Evolutionary conservation across 257 asterid genomes (phyloP).

Genomic region (Solanum chilense): DNA sequence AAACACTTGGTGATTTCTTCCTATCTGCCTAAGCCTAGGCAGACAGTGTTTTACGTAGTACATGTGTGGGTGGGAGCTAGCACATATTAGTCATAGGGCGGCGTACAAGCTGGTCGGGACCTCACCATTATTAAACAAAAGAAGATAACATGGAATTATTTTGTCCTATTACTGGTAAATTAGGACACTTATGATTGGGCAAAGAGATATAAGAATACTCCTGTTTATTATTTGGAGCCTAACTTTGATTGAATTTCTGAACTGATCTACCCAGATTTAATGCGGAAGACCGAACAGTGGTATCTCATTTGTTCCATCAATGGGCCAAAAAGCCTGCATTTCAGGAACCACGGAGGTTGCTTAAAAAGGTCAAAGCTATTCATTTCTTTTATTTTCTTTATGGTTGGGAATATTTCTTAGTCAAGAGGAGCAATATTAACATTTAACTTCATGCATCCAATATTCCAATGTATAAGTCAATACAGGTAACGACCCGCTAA

Average conservation of each 20-base stretch:
- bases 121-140: background rate
- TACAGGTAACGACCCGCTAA: background rate
- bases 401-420: background rate
- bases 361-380: slow-evolving; percentile 53
- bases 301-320: slow-evolving; percentile 82
- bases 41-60: background rate
- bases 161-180: background rate
- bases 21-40: background rate
- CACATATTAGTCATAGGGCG: background rate
- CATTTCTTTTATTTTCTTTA: background rate
- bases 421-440: background rate
- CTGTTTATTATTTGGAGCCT: background rate
- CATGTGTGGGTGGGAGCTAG: background rate
- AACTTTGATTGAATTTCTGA: background rate
- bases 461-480: background rate
- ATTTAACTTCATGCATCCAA: background rate
- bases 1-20: background rate
- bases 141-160: background rate
- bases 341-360: slow-evolving; percentile 85
- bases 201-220: background rate
- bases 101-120: background rate
- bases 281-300: slow-evolving; percentile 57
- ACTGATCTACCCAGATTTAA: slow-evolving; percentile 38
- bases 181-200: background rate
- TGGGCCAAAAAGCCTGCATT: slow-evolving; percentile 98